A percentile compares a stretch with the other conserved stretches of the same genome.
Evolutionary conservation across 2,329 filamentous ascomycete genomes (phyloP).

Genomic region (Teratosphaeriaceae sp.): DNA sequence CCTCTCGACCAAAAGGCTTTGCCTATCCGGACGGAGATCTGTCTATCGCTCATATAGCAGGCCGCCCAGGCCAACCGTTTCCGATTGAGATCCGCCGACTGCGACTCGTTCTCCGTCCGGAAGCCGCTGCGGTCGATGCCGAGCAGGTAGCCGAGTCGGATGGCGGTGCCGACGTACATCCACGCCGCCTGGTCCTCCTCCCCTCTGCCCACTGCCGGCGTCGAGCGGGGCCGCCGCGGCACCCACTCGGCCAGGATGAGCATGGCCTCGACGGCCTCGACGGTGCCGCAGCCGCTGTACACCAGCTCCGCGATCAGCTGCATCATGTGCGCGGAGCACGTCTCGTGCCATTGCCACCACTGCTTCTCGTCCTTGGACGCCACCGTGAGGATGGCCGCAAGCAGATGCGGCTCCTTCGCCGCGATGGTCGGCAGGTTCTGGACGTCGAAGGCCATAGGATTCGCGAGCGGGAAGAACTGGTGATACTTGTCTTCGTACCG

Average conservation of each 20-base stretch:
- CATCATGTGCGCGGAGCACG: constrained; percentile 29
- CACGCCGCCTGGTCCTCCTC: constrained; percentile 29
- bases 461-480: constrained; percentile 28
- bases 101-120: constrained; percentile 21
- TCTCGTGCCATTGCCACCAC: constrained; percentile 28
- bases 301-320: constrained; percentile 25
- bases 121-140: constrained; percentile 29
- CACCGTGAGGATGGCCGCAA: constrained; percentile 28
- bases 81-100: constrained; percentile 24
- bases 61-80: constrained; percentile 29
- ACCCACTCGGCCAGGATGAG: constrained; percentile 30
- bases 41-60: constrained; percentile 29
- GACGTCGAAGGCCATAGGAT: constrained; percentile 23
- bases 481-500: constrained; percentile 29
- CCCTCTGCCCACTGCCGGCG: constrained; percentile 24
- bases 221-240: constrained; percentile 22
- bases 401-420: constrained; percentile 24
- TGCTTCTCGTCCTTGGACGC: constrained; percentile 28
- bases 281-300: constrained; percentile 24
- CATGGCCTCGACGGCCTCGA: constrained; percentile 30
- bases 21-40: constrained; percentile 28
- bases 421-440: constrained; percentile 22
- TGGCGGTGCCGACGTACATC: constrained; percentile 30
- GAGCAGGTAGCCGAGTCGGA: constrained; percentile 28
- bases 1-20: constrained; percentile 30